These are phyloP conservation scores for Cyamopsis tetragonoloba DNA, from an alignment of 306 rosid genomes.

Conservation along the genomic window DNA sequence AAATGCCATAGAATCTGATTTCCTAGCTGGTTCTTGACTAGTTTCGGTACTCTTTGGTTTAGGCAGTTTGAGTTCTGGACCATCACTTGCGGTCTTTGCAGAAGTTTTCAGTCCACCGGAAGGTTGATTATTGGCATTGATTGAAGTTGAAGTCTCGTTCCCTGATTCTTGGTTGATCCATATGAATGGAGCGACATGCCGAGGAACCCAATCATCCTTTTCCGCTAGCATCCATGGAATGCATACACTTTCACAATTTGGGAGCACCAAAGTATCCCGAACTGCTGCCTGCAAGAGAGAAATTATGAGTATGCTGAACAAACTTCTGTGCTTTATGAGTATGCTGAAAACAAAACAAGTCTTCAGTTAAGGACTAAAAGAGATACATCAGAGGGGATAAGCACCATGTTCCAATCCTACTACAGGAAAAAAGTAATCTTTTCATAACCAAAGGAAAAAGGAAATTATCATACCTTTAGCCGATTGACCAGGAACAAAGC, in stretches of 20 bases:
- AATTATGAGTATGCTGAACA: slow-evolving; percentile 33
- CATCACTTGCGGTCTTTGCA: slow-evolving; percentile 32
- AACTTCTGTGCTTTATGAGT: too few relatives aligned
- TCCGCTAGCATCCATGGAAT: slow-evolving; percentile 91
- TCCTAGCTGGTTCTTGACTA: slow-evolving; percentile 33
- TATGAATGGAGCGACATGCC: slow-evolving; percentile 65
- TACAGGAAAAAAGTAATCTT: not conserved
- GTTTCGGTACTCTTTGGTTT: slow-evolving; percentile 23
- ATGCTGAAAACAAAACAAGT: too few relatives aligned
- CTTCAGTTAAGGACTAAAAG: not conserved
- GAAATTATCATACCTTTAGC: slow-evolving; percentile 62
- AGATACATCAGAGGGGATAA: not conserved
- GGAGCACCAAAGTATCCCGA: slow-evolving; percentile 73
- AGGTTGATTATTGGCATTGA: slow-evolving; percentile 34
- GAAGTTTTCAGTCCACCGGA: slow-evolving; percentile 34
- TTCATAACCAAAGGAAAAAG: slow-evolving; percentile 19
- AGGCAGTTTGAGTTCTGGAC: slow-evolving; percentile 29
- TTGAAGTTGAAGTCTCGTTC: slow-evolving; percentile 33
- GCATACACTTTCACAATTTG: slow-evolving; percentile 63
- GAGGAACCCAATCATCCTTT: slow-evolving; percentile 83
- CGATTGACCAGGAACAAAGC: slow-evolving; percentile 65
- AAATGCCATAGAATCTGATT: slow-evolving; percentile 32
- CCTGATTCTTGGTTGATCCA: slow-evolving; percentile 68
- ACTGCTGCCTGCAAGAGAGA: slow-evolving; percentile 60
- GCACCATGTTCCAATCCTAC: not conserved